Conservation (phyloP, 192 early-diverging fungal genomes). For the Entrophospora sp. region DNA sequence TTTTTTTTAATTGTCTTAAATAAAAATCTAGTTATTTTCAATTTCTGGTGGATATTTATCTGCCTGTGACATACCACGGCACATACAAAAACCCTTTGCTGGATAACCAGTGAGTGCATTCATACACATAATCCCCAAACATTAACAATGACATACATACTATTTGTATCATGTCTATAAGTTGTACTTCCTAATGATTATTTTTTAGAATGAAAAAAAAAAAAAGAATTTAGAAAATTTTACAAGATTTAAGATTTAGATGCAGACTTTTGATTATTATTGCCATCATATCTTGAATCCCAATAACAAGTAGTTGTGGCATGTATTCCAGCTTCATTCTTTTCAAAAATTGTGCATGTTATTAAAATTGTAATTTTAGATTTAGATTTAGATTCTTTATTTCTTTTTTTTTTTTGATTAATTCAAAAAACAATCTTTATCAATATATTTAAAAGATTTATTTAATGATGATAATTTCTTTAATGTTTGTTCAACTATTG, state of each 20-base stretch:
- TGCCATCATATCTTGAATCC: slow-evolving; percentile 67
- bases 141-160: slow-evolving; percentile 71
- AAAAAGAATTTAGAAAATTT: too few relatives aligned
- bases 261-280: too few relatives aligned
- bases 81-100: too few relatives aligned
- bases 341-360: slow-evolving; percentile 77
- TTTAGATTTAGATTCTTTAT: not conserved
- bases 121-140: slow-evolving; percentile 62
- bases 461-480: slow-evolving; percentile 58
- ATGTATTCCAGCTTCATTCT: slow-evolving; percentile 72
- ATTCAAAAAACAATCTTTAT: too few relatives aligned
- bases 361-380: slow-evolving; percentile 26
- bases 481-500: slow-evolving; percentile 56
- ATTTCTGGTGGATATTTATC: too few relatives aligned
- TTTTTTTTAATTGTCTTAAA: too few relatives aligned
- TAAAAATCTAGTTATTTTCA: too few relatives aligned
- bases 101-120: too few relatives aligned
- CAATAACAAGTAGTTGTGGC: slow-evolving; percentile 66
- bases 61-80: too few relatives aligned
- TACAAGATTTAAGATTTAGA: too few relatives aligned
- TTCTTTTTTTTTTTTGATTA: too few relatives aligned
- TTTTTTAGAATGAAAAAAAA: too few relatives aligned
- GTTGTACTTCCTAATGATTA: slow-evolving; percentile 64
- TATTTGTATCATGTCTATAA: slow-evolving; percentile 70
- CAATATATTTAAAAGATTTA: slow-evolving; percentile 75